Evolutionary conservation across 116 monocot species (phyloP).

Genomic region (Dioscorea cayenensis): DNA sequence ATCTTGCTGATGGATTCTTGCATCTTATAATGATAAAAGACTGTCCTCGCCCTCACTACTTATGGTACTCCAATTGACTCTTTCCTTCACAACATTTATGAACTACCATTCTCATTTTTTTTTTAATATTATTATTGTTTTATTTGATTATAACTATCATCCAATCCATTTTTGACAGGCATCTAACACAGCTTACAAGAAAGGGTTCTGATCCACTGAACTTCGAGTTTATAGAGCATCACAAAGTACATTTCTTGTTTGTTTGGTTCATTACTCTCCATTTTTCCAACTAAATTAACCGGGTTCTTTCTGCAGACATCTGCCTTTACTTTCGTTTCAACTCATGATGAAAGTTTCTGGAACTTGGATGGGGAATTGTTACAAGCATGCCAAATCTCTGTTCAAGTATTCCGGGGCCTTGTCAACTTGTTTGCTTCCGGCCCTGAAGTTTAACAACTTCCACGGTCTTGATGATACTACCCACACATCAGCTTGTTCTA

Average conservation of each 20-base stretch:
- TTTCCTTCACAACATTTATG: neutral
- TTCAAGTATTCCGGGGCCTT: slow-evolving; percentile 65
- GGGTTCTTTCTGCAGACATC: slow-evolving; percentile 32
- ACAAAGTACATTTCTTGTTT: slow-evolving; percentile 37
- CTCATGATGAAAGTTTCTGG: slow-evolving; percentile 65
- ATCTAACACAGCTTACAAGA: slow-evolving; percentile 73
- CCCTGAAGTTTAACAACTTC: slow-evolving; percentile 43
- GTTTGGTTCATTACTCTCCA: neutral
- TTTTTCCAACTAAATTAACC: neutral
- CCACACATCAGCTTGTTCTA: too few relatives aligned
- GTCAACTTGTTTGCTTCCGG: slow-evolving; percentile 86
- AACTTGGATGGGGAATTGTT: slow-evolving; percentile 85
- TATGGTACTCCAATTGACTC: slow-evolving; percentile 44
- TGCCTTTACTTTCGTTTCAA: slow-evolving; percentile 67
- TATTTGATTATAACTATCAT: too few relatives aligned
- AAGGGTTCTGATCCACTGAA: slow-evolving; percentile 52
- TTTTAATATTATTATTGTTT: too few relatives aligned
- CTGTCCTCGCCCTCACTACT: slow-evolving; percentile 65
- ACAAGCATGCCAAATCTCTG: slow-evolving; percentile 70
- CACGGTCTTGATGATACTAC: neutral
- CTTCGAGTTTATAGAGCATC: slow-evolving; percentile 80
- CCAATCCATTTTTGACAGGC: slow-evolving; percentile 38
- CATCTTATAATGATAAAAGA: slow-evolving; percentile 88
- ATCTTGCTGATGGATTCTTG: slow-evolving; percentile 85
- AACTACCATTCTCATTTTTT: too few relatives aligned